A percentile compares a stretch with the other conserved stretches of the same genome.
Conservation (phyloP, 1,139 yeast genomes). For the Magnusiomyces ingens region DNA sequence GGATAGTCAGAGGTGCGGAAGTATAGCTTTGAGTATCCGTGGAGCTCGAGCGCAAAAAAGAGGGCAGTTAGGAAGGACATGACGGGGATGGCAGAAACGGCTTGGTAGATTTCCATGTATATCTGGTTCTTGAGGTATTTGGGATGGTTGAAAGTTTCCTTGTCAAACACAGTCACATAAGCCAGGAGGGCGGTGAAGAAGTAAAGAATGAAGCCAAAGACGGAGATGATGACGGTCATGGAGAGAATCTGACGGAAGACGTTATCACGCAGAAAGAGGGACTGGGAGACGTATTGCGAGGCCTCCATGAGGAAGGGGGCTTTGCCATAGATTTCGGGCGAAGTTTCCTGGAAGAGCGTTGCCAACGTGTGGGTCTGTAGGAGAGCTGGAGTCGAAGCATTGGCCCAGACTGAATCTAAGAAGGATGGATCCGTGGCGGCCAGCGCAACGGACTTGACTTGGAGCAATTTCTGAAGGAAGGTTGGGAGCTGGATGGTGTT, state of each 20-base stretch:
- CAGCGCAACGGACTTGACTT: background rate
- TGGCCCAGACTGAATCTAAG: constrained; percentile 1
- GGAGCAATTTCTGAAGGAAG: constrained; percentile 3
- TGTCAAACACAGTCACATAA: constrained; percentile 74
- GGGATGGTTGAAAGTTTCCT: constrained; percentile 88
- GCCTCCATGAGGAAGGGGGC: constrained; percentile 44
- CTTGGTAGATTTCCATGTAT: constrained; percentile 71
- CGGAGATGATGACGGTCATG: constrained; percentile 60
- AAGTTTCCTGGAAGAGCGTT: constrained; percentile 8
- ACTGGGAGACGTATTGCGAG: constrained; percentile 49
- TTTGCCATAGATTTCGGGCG: constrained; percentile 40
- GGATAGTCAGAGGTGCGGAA: constrained; percentile 61
- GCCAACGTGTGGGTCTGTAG: constrained; percentile 12
- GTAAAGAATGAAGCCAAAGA: constrained; percentile 82
- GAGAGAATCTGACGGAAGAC: constrained; percentile 62
- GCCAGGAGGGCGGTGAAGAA: constrained; percentile 68
- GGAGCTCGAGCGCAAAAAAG: constrained; percentile 77
- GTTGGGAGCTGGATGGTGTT: constrained; percentile 10
- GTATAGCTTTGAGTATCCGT: constrained; percentile 77
- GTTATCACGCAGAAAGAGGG: constrained; percentile 66
- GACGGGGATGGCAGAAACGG: constrained; percentile 71
- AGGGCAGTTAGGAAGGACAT: constrained; percentile 87
- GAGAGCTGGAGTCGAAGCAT: constrained; percentile 6
- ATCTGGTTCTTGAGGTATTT: constrained; percentile 91
- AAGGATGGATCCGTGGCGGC: background rate